Evolutionary conservation across 2,329 filamentous ascomycete genomes (phyloP).

Genomic region (Davidsoniella australis): DNA sequence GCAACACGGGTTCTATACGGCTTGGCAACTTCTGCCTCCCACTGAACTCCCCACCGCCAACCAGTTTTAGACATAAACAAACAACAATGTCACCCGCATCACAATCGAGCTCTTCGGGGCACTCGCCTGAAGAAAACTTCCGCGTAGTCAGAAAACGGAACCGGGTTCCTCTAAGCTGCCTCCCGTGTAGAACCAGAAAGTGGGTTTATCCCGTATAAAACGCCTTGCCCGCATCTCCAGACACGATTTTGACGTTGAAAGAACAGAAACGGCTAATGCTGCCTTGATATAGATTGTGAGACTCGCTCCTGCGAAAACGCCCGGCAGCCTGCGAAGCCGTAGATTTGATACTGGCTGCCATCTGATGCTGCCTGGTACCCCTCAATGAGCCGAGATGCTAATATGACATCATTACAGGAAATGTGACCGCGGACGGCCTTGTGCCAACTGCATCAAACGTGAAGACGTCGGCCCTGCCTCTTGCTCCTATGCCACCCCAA

Average conservation of each 20-base stretch:
- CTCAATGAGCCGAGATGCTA: neutral
- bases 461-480: constrained; percentile 65
- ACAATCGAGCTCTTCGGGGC: constrained; percentile 54
- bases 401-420: constrained; percentile 36
- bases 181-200: constrained; percentile 83
- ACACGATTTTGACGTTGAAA: constrained; percentile 22
- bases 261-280: constrained; percentile 10
- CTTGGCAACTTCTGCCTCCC: too few relatives aligned
- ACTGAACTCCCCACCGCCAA: too few relatives aligned
- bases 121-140: constrained; percentile 74
- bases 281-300: constrained; percentile 11
- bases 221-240: constrained; percentile 10
- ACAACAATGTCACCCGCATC: constrained; percentile 55
- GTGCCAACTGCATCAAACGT: constrained; percentile 86
- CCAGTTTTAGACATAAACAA: too few relatives aligned
- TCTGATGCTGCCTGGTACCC: neutral
- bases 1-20: too few relatives aligned
- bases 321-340: neutral
- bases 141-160: constrained; percentile 85
- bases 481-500: constrained; percentile 68
- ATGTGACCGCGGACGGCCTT: constrained; percentile 82
- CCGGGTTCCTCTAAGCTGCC: constrained; percentile 78
- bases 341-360: neutral
- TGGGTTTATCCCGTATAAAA: constrained; percentile 25
- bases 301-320: neutral